A percentile compares a stretch with the other conserved stretches of the same genome.
Evolutionary conservation across 2,329 filamentous ascomycete genomes (phyloP).

Genomic region (Pyrenophora seminiperda): DNA sequence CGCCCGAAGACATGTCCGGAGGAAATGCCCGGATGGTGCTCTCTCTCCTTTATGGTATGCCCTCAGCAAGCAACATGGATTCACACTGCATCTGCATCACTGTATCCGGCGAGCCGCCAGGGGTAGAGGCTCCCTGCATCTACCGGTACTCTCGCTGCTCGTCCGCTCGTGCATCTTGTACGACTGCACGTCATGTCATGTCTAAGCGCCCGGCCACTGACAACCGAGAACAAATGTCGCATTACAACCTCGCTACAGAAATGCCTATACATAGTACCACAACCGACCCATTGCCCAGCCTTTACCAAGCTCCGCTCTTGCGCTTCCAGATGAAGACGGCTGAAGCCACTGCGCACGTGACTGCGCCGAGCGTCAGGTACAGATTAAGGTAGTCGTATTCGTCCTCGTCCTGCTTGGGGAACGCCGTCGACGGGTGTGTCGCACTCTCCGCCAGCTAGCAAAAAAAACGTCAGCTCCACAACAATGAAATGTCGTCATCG

Average conservation of each 20-base stretch:
- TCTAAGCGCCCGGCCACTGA: slow-evolving; percentile 9
- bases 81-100: slow-evolving; percentile 5
- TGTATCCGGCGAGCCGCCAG: slow-evolving; percentile 8
- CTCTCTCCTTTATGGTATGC: no score
- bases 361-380: slow-evolving; percentile 81
- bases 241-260: neutral
- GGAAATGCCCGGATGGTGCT: no score
- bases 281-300: neutral
- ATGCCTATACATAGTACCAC: no score
- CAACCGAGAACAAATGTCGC: neutral
- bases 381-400: slow-evolving; percentile 77
- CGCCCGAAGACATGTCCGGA: neutral
- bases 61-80: neutral
- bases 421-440: slow-evolving; percentile 84
- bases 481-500: neutral
- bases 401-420: slow-evolving; percentile 88
- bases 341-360: slow-evolving; percentile 63
- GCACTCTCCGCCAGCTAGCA: slow-evolving; percentile 81
- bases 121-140: slow-evolving; percentile 12
- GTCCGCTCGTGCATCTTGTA: slow-evolving; percentile 15
- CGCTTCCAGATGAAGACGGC: slow-evolving; percentile 66
- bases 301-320: slow-evolving; percentile 30
- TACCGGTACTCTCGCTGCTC: no score
- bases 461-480: slow-evolving; percentile 26
- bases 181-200: slow-evolving; percentile 18